phyloP scores from a whole-genome alignment of 2,329 filamentous ascomycete genomes.

The Boeremia exigua region DNA sequence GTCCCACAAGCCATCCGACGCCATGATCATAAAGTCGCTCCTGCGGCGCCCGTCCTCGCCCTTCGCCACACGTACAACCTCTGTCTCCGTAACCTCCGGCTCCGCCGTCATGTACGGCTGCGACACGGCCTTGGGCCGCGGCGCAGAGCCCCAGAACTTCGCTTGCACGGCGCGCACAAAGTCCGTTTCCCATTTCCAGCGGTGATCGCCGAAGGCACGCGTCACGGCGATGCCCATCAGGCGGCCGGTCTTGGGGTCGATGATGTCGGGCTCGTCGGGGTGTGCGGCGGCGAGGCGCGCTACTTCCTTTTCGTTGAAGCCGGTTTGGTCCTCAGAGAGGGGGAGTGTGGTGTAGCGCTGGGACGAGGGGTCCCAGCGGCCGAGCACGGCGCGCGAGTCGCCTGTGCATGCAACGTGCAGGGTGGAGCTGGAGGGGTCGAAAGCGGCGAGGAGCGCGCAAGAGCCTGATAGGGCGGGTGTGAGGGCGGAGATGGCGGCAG shows the following conservation, averaged over 20 bases:
- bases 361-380: conserved; percentile 53
- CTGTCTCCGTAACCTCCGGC: conserved; percentile 66
- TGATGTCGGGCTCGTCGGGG: conserved; percentile 65
- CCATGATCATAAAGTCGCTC: conserved; percentile 68
- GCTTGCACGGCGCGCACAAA: conserved; percentile 54
- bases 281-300: conserved; percentile 63
- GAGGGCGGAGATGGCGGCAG: conserved; percentile 37
- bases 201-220: conserved; percentile 71
- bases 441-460: conserved; percentile 68
- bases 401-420: conserved; percentile 71
- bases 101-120: conserved; percentile 73
- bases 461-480: conserved; percentile 60
- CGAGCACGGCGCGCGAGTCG: conserved; percentile 71
- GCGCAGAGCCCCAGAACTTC: conserved; percentile 58
- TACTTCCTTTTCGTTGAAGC: conserved; percentile 66
- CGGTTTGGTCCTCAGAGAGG: conserved; percentile 71
- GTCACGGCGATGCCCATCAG: conserved; percentile 68
- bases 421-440: conserved; percentile 60
- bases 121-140: conserved; percentile 55
- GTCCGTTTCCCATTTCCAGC: conserved; percentile 69
- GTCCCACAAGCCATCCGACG: conserved; percentile 72
- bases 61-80: conserved; percentile 52
- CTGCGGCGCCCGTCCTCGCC: conserved; percentile 27
- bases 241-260: conserved; percentile 62
- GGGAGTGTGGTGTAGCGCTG: conserved; percentile 59